Evolutionary conservation across 2,329 filamentous ascomycete species (phyloP), one percentile per base, ranked within the genome.

Genomic region (Hypoxylon sp.): DNA sequence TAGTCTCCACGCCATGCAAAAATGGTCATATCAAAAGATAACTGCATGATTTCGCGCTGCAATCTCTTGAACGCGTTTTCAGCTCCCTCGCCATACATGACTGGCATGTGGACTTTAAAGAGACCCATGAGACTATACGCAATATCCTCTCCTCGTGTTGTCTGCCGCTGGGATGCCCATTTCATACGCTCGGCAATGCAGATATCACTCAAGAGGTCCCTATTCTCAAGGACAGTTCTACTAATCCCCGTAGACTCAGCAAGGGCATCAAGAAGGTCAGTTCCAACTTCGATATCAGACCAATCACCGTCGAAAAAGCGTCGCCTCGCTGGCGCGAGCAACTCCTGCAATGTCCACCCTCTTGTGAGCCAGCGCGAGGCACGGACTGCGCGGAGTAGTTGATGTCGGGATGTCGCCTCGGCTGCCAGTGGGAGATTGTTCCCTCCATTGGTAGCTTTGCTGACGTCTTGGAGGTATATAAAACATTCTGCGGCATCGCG

Each of bases 381-480:
- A 6, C 59, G 37, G 14, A 63, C 24, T 6, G 42, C 39, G 3
- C 24, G 35, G 31, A 66, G 29, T 11, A 63, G n/a, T 42, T 63
- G 48, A 9, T 63, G 51, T n/a, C 67, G 46, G 5, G 31, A 46
- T 29, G 31, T n/a, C 10, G 11, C 17, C 29, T 2, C 17, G 6
- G 6, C 5, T 6, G 2, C 1, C 3, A 26, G 22, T 13, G 29
- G 37, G 13, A 6, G n/a, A 14, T 39, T 11, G 13, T 37, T 39
- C 13, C 26, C 35, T 0, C 14, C 8, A 17, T 13, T 8, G 11
- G 22, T 8, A 17, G 4, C 11, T 42, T 6, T 53, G 22, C 17
- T 17, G 5, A 70, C 69, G 8, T 73, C 70, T 57, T 55, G 52
- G 3, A 71, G 54, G 31, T 72, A 69, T 47, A 69, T 66, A 26